Conservation (phyloP, 441 rosid species). For the Euphorbia celastroides region DNA sequence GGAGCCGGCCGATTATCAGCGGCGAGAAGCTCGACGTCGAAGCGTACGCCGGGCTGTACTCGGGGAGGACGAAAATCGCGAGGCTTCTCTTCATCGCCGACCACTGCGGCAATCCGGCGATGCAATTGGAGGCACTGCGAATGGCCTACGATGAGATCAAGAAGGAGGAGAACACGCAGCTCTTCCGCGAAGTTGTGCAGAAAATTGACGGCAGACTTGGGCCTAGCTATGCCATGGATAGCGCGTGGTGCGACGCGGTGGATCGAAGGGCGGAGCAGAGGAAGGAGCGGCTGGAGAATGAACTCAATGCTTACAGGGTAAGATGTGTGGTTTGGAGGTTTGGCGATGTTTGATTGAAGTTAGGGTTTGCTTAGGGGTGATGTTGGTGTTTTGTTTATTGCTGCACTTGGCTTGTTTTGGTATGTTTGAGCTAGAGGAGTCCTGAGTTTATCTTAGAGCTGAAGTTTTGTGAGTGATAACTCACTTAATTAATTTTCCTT, state of each 20-base stretch:
- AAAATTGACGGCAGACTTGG: slow-evolving; percentile 73
- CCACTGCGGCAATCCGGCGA: slow-evolving; percentile 49
- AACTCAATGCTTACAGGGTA: slow-evolving; percentile 91
- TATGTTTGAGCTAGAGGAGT: not conserved
- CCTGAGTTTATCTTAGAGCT: not conserved
- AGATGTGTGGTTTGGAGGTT: not conserved
- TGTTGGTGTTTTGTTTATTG: not conserved
- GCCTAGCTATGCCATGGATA: slow-evolving; percentile 47
- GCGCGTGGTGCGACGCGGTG: slow-evolving; percentile 60
- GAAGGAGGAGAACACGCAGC: slow-evolving; percentile 84
- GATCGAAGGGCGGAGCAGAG: slow-evolving; percentile 79
- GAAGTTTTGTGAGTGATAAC: not conserved
- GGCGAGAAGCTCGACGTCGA: slow-evolving; percentile 90
- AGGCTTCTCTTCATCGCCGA: slow-evolving; percentile 74
- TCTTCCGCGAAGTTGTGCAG: slow-evolving; percentile 68
- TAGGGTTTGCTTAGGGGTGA: slow-evolving; percentile 1
- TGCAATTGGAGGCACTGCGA: slow-evolving; percentile 74
- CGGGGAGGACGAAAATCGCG: slow-evolving; percentile 72
- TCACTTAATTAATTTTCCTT: not conserved
- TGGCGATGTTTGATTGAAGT: not conserved
- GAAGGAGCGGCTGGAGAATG: slow-evolving; percentile 82
- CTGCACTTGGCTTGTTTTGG: not conserved
- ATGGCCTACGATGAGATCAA: slow-evolving; percentile 95
- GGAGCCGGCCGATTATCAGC: slow-evolving; percentile 55
- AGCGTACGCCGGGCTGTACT: slow-evolving; percentile 77